Conservation (phyloP, 345 rosid species). For the Aurinia saxatilis region DNA sequence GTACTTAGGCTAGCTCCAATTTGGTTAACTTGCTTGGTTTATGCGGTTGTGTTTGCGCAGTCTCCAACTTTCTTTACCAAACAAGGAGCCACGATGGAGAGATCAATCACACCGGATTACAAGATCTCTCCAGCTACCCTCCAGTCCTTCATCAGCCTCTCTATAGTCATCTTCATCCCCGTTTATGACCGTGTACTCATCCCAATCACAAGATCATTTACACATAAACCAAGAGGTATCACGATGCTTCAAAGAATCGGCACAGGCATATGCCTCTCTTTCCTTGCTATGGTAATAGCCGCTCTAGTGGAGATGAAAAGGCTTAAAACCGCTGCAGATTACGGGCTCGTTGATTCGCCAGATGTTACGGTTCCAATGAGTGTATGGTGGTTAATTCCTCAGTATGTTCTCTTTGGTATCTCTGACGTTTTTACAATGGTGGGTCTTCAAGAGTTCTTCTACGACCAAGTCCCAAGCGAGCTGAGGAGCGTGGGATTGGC, state of each 20-base stretch:
- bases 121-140: constrained; percentile 47
- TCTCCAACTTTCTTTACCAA: constrained; percentile 51
- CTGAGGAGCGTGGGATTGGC: constrained; percentile 56
- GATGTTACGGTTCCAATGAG: constrained; percentile 48
- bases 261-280: constrained; percentile 42
- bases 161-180: constrained; percentile 38
- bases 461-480: constrained; percentile 51
- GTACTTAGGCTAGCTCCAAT: constrained; percentile 49
- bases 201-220: constrained; percentile 40
- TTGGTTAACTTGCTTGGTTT: constrained; percentile 46
- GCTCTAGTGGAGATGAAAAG: constrained; percentile 48
- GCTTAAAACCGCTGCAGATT: constrained; percentile 36
- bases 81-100: constrained; percentile 62
- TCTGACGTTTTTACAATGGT: constrained; percentile 52
- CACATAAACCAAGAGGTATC: constrained; percentile 44
- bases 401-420: constrained; percentile 43
- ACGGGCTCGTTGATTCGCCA: constrained; percentile 39
- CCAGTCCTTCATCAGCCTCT: constrained; percentile 36
- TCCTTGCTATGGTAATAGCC: constrained; percentile 36
- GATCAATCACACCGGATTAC: constrained; percentile 30
- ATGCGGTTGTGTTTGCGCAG: constrained; percentile 49
- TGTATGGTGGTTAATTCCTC: constrained; percentile 66
- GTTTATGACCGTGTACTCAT: constrained; percentile 45
- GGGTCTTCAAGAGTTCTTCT: constrained; percentile 69
- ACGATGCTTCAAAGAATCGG: constrained; percentile 73